Evolutionary conservation across 202 grass and related monocot species (phyloP), one percentile per base, ranked within the genome.

Genomic region (Elaeis oleifera): DNA sequence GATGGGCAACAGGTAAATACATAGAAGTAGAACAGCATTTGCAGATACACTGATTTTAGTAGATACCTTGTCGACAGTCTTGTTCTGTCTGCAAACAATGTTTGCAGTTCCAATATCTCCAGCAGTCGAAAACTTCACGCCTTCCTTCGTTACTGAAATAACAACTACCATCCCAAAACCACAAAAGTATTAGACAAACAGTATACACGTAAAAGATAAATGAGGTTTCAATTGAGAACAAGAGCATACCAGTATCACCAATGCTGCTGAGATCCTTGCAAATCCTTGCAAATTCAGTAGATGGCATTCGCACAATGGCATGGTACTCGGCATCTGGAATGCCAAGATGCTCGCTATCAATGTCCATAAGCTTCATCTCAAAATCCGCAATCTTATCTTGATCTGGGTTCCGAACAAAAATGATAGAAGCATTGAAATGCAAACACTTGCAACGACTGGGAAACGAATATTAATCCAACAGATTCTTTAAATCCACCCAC

Each of bases 201-300:
- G 3, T 23, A 53, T 15, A 13, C 8, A 44, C 9, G 11, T 14
- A 11, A 13, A 44, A 44, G 36, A 14, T 13, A 44, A 2, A 44
- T 44, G 4, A 44, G 26, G 53, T 4, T 44, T 56, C 6, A 7
- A 48, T 1, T 9, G 5, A 23, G 26, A 68, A 16, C 4, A 44
- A 5, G 32, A 22, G 20, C 0, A 16, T 48, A 68, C 65, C 65
- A 17, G 65, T 68, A 18, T 68, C 65, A 15, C 65, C 65, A 23
- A 68, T 68, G 28, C 65, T 68, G 27, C 65, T 68, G 50, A 68
- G 65, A 44, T 68, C 65, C 51, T 68, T 68, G 28, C 65, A 68
- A 22, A 68, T 68, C 53, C 65, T 68, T 56, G 65, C 53, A 36
- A 68, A 68, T 23, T 68, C 65, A 0, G 49, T 6, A 3, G 65